phyloP scores from a whole-genome alignment of 179 eudicot species.

The Drosera spatulata region DNA sequence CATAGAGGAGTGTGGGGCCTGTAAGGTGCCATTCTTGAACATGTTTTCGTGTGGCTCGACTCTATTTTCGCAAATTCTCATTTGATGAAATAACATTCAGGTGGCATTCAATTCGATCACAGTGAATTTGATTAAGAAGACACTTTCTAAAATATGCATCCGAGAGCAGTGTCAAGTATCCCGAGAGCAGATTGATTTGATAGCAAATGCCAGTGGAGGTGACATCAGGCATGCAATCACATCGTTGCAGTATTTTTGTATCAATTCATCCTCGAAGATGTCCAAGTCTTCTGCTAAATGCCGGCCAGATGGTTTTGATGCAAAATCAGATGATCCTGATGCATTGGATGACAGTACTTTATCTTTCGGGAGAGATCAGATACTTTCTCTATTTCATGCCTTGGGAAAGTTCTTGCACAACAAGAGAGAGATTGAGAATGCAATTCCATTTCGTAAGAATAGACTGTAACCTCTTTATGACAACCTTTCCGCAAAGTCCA shows the following conservation, averaged over 20 bases:
- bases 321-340: conserved; percentile 15
- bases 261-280: conserved; percentile 32
- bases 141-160: conserved; percentile 64
- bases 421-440: conserved; percentile 62
- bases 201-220: conserved; percentile 92
- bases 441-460: conserved; percentile 38
- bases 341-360: conserved; percentile 22
- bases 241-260: conserved; percentile 75
- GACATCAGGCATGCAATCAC: conserved; percentile 89
- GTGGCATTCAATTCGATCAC: conserved; percentile 90
- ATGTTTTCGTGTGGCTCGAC: neutral
- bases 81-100: conserved; percentile 30
- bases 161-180: conserved; percentile 43
- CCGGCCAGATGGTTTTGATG: conserved; percentile 19
- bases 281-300: conserved; percentile 18
- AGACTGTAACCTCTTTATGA: neutral
- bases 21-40: conserved; percentile 51
- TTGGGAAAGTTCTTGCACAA: conserved; percentile 97
- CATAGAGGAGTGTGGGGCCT: conserved; percentile 74
- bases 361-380: conserved; percentile 81
- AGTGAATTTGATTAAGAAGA: conserved; percentile 71
- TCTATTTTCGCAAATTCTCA: conserved; percentile 1
- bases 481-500: too few species aligned
- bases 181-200: conserved; percentile 52
- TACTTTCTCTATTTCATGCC: conserved; percentile 86